A percentile compares a stretch with the other conserved stretches of the same genome.
phyloP scores from a whole-genome alignment of 345 rosid genomes.

The Cardamine occulta region DNA sequence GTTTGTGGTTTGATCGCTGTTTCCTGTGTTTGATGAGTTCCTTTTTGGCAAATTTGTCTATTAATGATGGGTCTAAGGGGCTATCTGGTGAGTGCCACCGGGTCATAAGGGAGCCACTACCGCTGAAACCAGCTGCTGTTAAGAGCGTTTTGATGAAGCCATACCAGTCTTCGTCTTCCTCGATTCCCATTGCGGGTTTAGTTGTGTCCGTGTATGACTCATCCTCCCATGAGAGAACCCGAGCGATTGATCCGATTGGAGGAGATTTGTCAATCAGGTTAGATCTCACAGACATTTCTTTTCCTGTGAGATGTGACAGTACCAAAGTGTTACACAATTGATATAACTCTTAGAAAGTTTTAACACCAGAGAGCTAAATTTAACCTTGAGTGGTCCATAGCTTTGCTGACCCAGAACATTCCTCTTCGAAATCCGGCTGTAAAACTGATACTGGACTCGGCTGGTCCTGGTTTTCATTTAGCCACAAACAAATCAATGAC shows the following conservation, averaged over 20 bases:
- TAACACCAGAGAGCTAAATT: slow-evolving; percentile 12
- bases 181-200: slow-evolving; percentile 45
- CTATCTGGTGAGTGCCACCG: slow-evolving; percentile 77
- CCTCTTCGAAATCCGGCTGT: slow-evolving; percentile 72
- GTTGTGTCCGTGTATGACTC: slow-evolving; percentile 48
- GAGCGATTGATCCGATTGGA: slow-evolving; percentile 66
- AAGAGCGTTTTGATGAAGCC: slow-evolving; percentile 57
- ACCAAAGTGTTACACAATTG: slow-evolving; percentile 25
- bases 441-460: slow-evolving; percentile 94
- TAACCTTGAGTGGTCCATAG: slow-evolving; percentile 50
- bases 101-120: slow-evolving; percentile 45
- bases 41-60: slow-evolving; percentile 59
- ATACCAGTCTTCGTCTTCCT: slow-evolving; percentile 70
- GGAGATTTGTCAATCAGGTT: slow-evolving; percentile 85
- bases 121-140: slow-evolving; percentile 58
- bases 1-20: slow-evolving; percentile 64
- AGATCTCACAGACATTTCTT: slow-evolving; percentile 52
- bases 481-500: slow-evolving; percentile 48
- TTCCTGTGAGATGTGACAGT: slow-evolving; percentile 48
- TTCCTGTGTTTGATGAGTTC: slow-evolving; percentile 63
- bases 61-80: slow-evolving; percentile 76
- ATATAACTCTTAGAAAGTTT: not conserved
- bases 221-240: slow-evolving; percentile 65
- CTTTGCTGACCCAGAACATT: slow-evolving; percentile 52
- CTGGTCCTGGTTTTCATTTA: slow-evolving; percentile 82